Evolutionary conservation across 2,329 filamentous ascomycete genomes (phyloP), one percentile per base, ranked within the genome.

Genomic region (Botrytis sinoallii): DNA sequence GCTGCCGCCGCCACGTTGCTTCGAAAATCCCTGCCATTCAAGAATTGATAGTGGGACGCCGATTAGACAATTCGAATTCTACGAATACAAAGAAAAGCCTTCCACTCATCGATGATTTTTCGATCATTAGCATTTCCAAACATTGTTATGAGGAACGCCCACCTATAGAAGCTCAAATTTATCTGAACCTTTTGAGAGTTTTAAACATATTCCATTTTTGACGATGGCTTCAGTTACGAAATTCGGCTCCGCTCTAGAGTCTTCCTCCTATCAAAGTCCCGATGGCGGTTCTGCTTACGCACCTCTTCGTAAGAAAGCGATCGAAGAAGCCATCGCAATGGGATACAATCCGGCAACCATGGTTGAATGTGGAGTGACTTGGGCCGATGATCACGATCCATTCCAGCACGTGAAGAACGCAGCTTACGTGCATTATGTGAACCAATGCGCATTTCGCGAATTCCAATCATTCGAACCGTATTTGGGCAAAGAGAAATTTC

Each of bases 261-360:
- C 71, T 32, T 65, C 48, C 48, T 71, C 72, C 6, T 71, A 74
- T 20, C 72, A 74, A 44, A 71, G 66, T 48, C 68, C 72, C 44
- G 68, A 63, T n/a, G 48, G 68, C 29, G 72, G 72, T 9, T 44
- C 44, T n/a, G 35, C 68, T 48, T 74, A 71, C 46, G 46, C 70
- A 1, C 46, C 73, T 25, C 73, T 74, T 59, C 70, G 61, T 9
- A 32, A 66, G 22, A 67, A 40, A 25, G 32, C 29, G 22, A 38
- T 74, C 10, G 55, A 52, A 9, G 38, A n/a, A n/a, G 73, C 73
- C n/a, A 46, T 35, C 8, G 73, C 73, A 40, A 72, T 67, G 73
- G 73, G 73, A 22, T 74, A 74, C 63, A 70, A 74, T 38, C 20
- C 61, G 44, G 60, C 61, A n/a, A 72, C 61, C 52, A 74, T 74